These are phyloP conservation scores for Trichoderma atrobrunneum DNA, from an alignment of 2,329 filamentous ascomycete genomes.

Conservation along the genomic window DNA sequence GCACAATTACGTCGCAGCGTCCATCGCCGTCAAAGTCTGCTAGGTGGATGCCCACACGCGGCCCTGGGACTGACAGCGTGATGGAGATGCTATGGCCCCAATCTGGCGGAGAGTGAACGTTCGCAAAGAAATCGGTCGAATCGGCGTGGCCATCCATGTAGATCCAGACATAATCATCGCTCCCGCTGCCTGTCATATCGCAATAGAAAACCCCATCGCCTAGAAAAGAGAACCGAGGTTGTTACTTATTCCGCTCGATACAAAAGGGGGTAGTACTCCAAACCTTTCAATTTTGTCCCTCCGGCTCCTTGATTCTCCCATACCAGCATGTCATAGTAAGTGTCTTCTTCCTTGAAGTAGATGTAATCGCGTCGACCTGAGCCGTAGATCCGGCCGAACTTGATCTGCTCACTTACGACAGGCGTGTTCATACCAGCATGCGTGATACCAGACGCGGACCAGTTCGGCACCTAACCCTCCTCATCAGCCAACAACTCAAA, in stretches of 20 bases:
- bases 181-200: constrained; percentile 1
- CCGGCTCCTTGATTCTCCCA: not conserved
- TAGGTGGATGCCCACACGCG: not conserved
- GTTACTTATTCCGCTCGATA: not conserved
- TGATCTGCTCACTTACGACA: not conserved
- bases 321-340: not conserved
- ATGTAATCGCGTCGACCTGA: not conserved
- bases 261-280: not conserved
- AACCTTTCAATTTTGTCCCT: not conserved
- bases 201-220: not conserved
- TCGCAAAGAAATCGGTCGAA: not conserved
- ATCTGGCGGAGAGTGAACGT: not conserved
- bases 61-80: not conserved
- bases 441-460: not conserved
- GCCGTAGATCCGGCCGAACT: constrained; percentile 1
- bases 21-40: not conserved
- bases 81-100: not conserved
- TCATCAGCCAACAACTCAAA: not conserved
- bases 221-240: not conserved
- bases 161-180: not conserved
- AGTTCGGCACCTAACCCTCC: not conserved
- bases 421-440: not conserved
- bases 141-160: not conserved
- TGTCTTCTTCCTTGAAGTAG: not conserved
- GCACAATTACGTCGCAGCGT: not conserved